Evolutionary conservation across 2,329 filamentous ascomycete genomes (phyloP).

Genomic region (Fusarium sulawesiense): DNA sequence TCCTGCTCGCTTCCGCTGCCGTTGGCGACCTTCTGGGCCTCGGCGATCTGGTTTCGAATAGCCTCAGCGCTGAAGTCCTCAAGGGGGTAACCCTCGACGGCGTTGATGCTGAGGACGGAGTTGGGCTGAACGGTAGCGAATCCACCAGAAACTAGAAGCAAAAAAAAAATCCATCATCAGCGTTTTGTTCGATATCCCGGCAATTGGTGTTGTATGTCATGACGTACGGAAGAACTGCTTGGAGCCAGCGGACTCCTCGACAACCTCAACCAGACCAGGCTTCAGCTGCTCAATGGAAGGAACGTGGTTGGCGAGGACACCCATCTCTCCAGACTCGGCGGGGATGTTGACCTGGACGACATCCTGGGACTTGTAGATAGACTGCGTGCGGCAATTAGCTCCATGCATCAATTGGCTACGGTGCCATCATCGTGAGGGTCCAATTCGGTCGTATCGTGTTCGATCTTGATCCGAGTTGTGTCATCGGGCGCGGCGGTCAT

Average conservation of each 20-base stretch:
- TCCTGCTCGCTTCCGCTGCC: conserved; percentile 96
- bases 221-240: conserved; percentile 99
- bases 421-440: conserved; percentile 32
- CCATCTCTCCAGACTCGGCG: conserved; percentile 98
- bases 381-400: conserved; percentile 70
- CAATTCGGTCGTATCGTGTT: conserved; percentile 48
- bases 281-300: conserved; percentile 99
- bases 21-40: conserved; percentile 93
- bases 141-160: conserved; percentile 83
- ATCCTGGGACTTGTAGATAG: conserved; percentile 75
- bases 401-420: conserved; percentile 45
- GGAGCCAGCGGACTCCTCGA: conserved; percentile 88
- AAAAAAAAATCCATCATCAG: conserved; percentile 42
- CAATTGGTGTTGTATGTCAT: conserved; percentile 7
- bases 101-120: conserved; percentile 97
- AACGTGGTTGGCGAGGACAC: conserved; percentile 98
- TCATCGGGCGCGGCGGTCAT: conserved; percentile 57
- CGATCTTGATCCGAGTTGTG: conserved; percentile 35
- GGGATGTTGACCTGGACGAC: conserved; percentile 98
- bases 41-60: conserved; percentile 88
- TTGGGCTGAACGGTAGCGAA: conserved; percentile 97
- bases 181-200: conserved; percentile 3
- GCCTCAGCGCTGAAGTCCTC: conserved; percentile 96
- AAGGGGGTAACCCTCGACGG: conserved; percentile 91
- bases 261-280: conserved; percentile 92